A percentile compares a stretch with the other conserved stretches of the same genome.
These are phyloP conservation scores for Tripidium arundinaceum DNA, from an alignment of 202 grass and related monocot genomes.

Conservation along the genomic window DNA sequence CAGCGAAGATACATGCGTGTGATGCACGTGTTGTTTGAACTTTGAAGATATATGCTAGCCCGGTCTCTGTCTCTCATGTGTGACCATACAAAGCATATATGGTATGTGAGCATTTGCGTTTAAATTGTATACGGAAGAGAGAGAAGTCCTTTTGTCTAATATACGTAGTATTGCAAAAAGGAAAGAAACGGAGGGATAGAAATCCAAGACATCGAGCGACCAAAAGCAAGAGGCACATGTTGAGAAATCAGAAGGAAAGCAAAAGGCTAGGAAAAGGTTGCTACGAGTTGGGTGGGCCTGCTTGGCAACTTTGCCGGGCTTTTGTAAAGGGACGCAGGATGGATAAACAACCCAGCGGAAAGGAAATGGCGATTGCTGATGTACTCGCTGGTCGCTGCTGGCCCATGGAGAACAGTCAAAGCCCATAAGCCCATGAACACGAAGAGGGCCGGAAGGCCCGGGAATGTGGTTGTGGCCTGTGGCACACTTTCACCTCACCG, in stretches of 20 bases:
- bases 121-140: too few relatives aligned
- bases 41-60: too few relatives aligned
- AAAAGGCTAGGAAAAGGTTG: neutral
- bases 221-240: conserved; percentile 7
- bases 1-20: too few relatives aligned
- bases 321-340: neutral
- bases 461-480: neutral
- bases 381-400: neutral
- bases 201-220: neutral
- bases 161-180: too few relatives aligned
- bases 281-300: conserved; percentile 2
- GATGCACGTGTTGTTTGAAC: too few relatives aligned
- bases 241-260: conserved; percentile 16
- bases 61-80: too few relatives aligned
- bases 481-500: too few relatives aligned
- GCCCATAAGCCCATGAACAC: neutral
- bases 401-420: neutral
- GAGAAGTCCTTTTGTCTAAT: too few relatives aligned
- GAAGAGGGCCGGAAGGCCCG: neutral
- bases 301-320: neutral
- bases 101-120: too few relatives aligned
- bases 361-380: neutral
- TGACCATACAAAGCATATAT: too few relatives aligned
- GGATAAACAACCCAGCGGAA: neutral
- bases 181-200: neutral